Percentiles rank a stretch among this genome's conserved stretches.
These are phyloP conservation scores for Mesembryanthemum crystallinum DNA, from an alignment of 148 eudicot species.

Conservation along the genomic window DNA sequence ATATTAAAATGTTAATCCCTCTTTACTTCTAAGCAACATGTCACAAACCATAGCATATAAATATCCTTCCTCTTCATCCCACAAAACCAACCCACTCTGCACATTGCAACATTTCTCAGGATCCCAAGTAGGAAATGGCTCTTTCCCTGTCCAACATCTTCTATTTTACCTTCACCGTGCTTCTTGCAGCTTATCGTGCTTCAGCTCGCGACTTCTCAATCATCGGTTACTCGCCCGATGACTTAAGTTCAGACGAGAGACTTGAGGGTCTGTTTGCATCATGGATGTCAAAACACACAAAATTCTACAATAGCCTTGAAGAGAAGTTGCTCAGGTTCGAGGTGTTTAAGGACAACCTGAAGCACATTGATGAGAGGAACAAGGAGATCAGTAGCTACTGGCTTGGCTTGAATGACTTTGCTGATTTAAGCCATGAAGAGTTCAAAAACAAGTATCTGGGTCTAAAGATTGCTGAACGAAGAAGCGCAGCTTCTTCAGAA, in stretches of 20 bases:
- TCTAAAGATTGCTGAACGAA: constrained; percentile 18
- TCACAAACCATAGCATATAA: constrained; percentile 28
- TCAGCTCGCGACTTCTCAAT: constrained; percentile 35
- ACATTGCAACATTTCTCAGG: background rate
- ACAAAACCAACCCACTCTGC: constrained; percentile 14
- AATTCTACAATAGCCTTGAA: constrained; percentile 31
- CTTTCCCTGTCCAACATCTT: constrained; percentile 5
- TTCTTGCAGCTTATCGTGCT: constrained; percentile 18
- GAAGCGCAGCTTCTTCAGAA: constrained; percentile 10
- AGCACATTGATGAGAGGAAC: constrained; percentile 47
- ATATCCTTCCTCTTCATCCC: constrained; percentile 14
- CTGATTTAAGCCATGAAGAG: constrained; percentile 56
- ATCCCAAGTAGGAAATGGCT: constrained; percentile 11
- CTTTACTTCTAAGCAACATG: constrained; percentile 38
- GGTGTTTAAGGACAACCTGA: constrained; percentile 50
- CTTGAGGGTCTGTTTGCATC: constrained; percentile 29
- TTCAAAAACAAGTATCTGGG: constrained; percentile 48
- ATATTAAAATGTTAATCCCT: constrained; percentile 10
- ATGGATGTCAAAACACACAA: constrained; percentile 43
- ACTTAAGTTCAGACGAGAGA: constrained; percentile 27
- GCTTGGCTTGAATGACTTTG: constrained; percentile 56
- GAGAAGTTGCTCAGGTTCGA: constrained; percentile 42
- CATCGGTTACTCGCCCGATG: constrained; percentile 31
- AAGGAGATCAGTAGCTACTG: constrained; percentile 38
- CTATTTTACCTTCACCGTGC: constrained; percentile 12